Evolutionary conservation across 768 basidiomycete genomes (phyloP), one percentile per base, ranked within the genome.

Genomic region (Naganishia randhawae): DNA sequence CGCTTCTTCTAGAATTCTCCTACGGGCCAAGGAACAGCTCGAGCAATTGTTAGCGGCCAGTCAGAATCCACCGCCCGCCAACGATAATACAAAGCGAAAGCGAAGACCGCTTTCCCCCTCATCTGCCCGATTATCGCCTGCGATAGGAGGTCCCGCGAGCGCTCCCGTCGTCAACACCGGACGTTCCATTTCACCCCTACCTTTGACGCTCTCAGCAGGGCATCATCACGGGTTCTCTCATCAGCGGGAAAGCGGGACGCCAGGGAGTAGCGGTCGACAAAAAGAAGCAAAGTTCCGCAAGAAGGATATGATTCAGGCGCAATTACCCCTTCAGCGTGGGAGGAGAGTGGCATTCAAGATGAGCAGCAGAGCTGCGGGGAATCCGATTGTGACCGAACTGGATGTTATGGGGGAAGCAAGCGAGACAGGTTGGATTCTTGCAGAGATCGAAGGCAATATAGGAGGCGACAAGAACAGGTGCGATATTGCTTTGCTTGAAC

Each of bases 371-470:
- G 66, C 66, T 29, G 55, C 27, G 8, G 52, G 65, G 35, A 32
- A 50, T 42, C 22, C 57, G 32, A 22, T 39, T 11, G 57, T 25
- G 19, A 22, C 37, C 35, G 37, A 62, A 63, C 37, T 39, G 67
- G 51, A 42, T 62, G 48, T n/a, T n/a, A 25, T 31, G 45, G 45
- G 9, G 67, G 32, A 33, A 35, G 37, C 37, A 51, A 51, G 25
- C 19, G 76, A 73, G 37, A 76, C 77, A 11, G 78, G 74, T 5
- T 83, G 80, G 80, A 83, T 83, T 57, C 67, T 82, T 62, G 81
- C 81, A 1, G 72, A 72, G n/a, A 71, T 83, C 31, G 71, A 77
- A 32, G 65, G 57, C 29, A 78, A 73, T 69, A 72, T 81, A 22
- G 63, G 69, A 3, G 71, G 71, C 29, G 82, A 82, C 67, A 79